Base-by-base conservation (phyloP, 495 filamentous ascomycete species). In the Podospora appendiculata region DNA sequence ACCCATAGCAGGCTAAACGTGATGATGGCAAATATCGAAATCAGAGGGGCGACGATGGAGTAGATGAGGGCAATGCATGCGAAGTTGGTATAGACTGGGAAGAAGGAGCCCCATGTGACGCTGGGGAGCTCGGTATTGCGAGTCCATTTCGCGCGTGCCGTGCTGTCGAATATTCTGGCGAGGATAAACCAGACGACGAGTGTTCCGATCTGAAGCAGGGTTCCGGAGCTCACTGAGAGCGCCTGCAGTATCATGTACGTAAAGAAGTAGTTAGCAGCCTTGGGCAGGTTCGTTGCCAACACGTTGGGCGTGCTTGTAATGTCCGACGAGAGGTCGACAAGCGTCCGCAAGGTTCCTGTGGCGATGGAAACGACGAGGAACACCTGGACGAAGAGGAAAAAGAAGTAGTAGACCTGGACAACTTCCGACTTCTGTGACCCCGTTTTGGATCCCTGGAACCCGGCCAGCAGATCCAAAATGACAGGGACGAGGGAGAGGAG, bases 211-310 rank as follows among this genome's bases (percentile, higher is more conserved):
- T 98, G 94, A n/a, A 95, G 75, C 11, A 98, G 74, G 11, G 89
- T 89, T 60, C 89, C 90, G 25, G 92, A 91, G 68, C 89, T 94
- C 58, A 87, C 86, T 52, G 87, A 87, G 59, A 98, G 77, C 13
- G 90, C 89, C 63, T 96, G 94, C 16, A 98, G 81, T 64, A 97
- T 83, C 83, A 98, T 90, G 74, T 98, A 98, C 5, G 88, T 90
- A 74, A 96, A 97, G 74, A 97, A 98, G 69, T 96, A 97, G 63
- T 96, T 95, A 55, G 88, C 85, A 2, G 91, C 88, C 67, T 84
- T 86, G 39, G 93, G 93, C 38, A 98, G 76, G 57, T 92, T 92
- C 32, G 74, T 63, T 2, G 92, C 93, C 49, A 98, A 67, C n/a
- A 89, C 73, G 19, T 81, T 63, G 0, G 90, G 82, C 41, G 88